These are phyloP conservation scores for Bauhinia variegata DNA, from an alignment of 306 rosid genomes.

Conservation along the genomic window DNA sequence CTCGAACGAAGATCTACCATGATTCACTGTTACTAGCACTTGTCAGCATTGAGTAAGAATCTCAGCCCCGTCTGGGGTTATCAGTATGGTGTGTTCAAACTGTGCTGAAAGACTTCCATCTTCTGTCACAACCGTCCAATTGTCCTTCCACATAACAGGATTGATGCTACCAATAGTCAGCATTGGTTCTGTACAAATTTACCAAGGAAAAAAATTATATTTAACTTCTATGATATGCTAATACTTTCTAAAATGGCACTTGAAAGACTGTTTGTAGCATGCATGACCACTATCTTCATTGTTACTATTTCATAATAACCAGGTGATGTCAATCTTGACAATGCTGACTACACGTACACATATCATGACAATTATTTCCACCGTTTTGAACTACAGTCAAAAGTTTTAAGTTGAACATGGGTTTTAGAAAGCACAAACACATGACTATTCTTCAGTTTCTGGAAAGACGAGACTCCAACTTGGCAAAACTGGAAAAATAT, in stretches of 20 bases:
- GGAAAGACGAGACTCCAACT: too few relatives aligned
- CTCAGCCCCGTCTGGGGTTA: conserved; percentile 81
- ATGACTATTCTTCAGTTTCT: too few relatives aligned
- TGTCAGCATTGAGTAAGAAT: conserved; percentile 72
- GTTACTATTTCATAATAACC: background rate
- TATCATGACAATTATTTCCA: too few relatives aligned
- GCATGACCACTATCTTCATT: background rate
- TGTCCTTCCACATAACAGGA: conserved; percentile 86
- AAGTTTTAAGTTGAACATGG: too few relatives aligned
- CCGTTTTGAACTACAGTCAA: too few relatives aligned
- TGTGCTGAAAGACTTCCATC: conserved; percentile 94
- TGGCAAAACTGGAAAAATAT: too few relatives aligned
- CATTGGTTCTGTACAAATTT: conserved; percentile 74
- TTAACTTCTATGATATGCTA: conserved; percentile 4
- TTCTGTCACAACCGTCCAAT: conserved; percentile 91
- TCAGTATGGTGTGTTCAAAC: conserved; percentile 89
- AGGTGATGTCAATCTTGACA: background rate
- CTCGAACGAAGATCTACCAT: conserved; percentile 4
- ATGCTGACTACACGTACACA: background rate
- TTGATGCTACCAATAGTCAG: conserved; percentile 82
- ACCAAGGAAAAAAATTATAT: conserved; percentile 1
- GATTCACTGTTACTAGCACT: conserved; percentile 25
- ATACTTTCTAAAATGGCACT: conserved; percentile 2
- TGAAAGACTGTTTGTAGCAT: background rate
- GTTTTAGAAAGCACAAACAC: too few relatives aligned